These are phyloP conservation scores for Torulaspora gathmanii DNA, from an alignment of 805 yeast genomes.

Conservation along the genomic window DNA sequence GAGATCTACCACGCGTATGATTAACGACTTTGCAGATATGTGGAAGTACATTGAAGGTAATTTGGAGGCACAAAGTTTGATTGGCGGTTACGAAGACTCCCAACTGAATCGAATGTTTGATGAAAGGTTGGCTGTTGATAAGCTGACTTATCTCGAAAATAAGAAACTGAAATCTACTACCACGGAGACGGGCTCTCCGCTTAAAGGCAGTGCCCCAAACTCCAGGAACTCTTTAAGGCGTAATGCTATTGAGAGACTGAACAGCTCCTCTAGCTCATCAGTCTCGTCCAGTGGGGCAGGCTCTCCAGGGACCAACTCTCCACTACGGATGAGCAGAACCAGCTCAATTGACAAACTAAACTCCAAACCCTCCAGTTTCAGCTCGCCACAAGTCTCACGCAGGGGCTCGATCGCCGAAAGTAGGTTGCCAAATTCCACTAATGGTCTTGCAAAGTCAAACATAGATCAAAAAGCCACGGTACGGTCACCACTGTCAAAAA, in stretches of 20 bases:
- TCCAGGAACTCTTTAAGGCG: slow-evolving; percentile 10
- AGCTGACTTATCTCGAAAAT: slow-evolving; percentile 19
- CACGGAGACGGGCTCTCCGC: slow-evolving; percentile 2
- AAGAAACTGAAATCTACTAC: slow-evolving; percentile 1
- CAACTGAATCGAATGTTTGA: slow-evolving; percentile 24
- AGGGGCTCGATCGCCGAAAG: slow-evolving; percentile 17
- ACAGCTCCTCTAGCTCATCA: slow-evolving; percentile 11
- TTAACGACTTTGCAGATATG: slow-evolving; percentile 19
- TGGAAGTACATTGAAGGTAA: slow-evolving; percentile 28
- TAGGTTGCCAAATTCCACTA: slow-evolving; percentile 3
- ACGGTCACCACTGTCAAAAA: slow-evolving; percentile 7
- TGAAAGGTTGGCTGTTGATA: slow-evolving; percentile 31
- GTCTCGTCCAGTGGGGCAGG: slow-evolving; percentile 13
- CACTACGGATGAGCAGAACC: slow-evolving; percentile 21
- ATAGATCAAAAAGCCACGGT: slow-evolving; percentile 8
- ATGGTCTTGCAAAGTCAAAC: not conserved
- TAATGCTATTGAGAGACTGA: slow-evolving; percentile 6
- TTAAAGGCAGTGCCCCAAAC: slow-evolving; percentile 4
- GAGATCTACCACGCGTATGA: slow-evolving; percentile 11
- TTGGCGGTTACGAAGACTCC: slow-evolving; percentile 13
- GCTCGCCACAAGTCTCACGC: slow-evolving; percentile 21
- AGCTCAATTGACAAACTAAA: slow-evolving; percentile 17
- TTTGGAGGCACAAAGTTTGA: slow-evolving; percentile 7
- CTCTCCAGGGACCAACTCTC: slow-evolving; percentile 19
- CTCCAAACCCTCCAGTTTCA: slow-evolving; percentile 3